phyloP scores from a whole-genome alignment of 1,284 basidiomycete genomes.

The Cystobasidium sp. region DNA sequence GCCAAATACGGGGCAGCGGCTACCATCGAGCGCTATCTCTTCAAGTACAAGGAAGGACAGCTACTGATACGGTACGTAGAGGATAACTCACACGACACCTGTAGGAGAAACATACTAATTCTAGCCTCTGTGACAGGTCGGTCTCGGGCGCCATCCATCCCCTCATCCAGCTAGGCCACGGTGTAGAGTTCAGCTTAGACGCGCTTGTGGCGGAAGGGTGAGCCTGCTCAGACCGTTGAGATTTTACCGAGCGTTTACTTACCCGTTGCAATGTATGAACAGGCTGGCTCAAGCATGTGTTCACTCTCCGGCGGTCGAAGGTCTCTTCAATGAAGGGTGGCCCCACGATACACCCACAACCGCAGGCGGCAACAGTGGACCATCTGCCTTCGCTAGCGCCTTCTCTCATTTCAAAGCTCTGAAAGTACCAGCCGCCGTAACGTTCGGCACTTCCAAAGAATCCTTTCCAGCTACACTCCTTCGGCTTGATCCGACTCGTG shows the following conservation, averaged over 20 bases:
- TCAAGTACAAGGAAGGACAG: constrained; percentile 48
- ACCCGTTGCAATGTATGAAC: neutral
- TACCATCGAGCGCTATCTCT: constrained; percentile 51
- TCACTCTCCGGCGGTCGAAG: constrained; percentile 36
- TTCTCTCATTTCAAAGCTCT: constrained; percentile 22
- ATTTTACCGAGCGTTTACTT: neutral
- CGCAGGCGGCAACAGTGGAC: constrained; percentile 45
- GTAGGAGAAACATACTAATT: constrained; percentile 26
- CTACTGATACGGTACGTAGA: constrained; percentile 48
- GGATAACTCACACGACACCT: neutral
- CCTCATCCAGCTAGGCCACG: constrained; percentile 56
- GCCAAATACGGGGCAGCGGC: constrained; percentile 42
- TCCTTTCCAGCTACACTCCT: constrained; percentile 47
- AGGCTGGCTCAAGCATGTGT: constrained; percentile 50
- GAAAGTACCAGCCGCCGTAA: neutral
- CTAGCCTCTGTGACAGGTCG: constrained; percentile 39
- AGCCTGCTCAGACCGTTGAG: neutral
- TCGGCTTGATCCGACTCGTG: constrained; percentile 42
- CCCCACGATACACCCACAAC: constrained; percentile 40
- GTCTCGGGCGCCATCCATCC: constrained; percentile 56
- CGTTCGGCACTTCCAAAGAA: constrained; percentile 40
- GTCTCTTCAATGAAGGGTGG: constrained; percentile 49
- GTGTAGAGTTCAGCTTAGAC: constrained; percentile 53
- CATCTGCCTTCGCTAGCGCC: constrained; percentile 42
- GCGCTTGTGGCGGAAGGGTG: constrained; percentile 53